Evolutionary conservation across 768 basidiomycete species (phyloP).

Genomic region (Podaxis rugospora): DNA sequence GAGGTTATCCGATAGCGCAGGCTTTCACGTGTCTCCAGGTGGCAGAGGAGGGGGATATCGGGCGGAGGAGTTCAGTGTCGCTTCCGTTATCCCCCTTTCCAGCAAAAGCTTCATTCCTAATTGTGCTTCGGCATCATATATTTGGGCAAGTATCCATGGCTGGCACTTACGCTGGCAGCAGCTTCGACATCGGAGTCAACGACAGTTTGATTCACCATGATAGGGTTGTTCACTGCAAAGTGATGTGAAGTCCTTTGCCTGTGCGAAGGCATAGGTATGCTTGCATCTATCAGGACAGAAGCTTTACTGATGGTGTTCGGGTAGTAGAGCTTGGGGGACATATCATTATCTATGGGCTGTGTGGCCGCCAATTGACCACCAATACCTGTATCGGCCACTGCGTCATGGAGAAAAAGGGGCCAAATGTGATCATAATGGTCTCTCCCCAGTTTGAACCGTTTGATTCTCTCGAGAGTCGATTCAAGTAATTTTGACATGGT

Average conservation of each 20-base stretch:
- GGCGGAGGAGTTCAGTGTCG: background rate
- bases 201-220: background rate
- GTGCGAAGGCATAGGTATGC: too few relatives aligned
- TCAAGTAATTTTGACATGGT: too few relatives aligned
- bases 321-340: too few relatives aligned
- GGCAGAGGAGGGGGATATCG: background rate
- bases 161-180: background rate
- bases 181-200: background rate
- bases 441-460: too few relatives aligned
- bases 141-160: background rate
- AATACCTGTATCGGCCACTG: too few relatives aligned
- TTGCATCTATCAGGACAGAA: too few relatives aligned
- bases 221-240: background rate
- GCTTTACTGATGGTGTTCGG: too few relatives aligned
- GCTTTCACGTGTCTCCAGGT: background rate
- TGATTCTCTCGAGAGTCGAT: too few relatives aligned
- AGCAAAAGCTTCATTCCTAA: background rate
- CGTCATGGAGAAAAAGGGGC: too few relatives aligned
- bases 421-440: too few relatives aligned
- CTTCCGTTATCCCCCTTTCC: background rate
- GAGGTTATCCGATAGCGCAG: background rate
- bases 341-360: too few relatives aligned
- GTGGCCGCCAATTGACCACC: too few relatives aligned
- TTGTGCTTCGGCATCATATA: background rate
- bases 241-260: background rate